Percentiles rank a stretch among this genome's conserved stretches.
Evolutionary conservation across 371 early-diverging fungal species (phyloP).

Genomic region (Syncephalastrum contaminatum): DNA sequence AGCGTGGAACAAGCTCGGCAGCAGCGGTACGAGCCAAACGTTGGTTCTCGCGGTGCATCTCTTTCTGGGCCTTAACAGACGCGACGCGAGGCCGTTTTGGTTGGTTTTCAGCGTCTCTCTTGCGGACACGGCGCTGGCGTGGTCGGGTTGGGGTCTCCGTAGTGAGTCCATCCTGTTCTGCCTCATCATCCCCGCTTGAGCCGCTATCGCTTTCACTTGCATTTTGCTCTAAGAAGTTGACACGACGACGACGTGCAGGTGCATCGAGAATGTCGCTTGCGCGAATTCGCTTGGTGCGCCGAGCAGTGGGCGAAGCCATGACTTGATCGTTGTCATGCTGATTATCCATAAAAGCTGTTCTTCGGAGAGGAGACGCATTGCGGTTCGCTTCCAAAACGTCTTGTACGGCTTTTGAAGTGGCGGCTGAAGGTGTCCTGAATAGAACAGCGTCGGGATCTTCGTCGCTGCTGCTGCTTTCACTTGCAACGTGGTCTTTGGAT

Average conservation of each 20-base stretch:
- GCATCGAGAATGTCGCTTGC: too few species aligned
- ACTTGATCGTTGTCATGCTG: too few species aligned
- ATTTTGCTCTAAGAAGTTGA: background rate
- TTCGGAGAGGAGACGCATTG: background rate
- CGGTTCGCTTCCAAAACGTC: background rate
- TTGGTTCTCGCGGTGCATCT: slow-evolving; percentile 25
- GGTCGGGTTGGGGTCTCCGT: slow-evolving; percentile 1
- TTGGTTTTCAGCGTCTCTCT: background rate
- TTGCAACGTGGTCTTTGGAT: background rate
- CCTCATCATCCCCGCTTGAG: slow-evolving; percentile 2
- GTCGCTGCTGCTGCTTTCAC: slow-evolving; percentile 6
- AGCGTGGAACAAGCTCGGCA: slow-evolving; percentile 15
- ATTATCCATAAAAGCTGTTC: too few species aligned
- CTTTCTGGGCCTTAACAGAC: slow-evolving; percentile 18
- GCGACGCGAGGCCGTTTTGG: background rate
- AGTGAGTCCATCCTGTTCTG: background rate
- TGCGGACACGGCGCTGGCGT: slow-evolving; percentile 1
- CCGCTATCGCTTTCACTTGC: background rate
- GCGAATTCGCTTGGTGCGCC: too few species aligned
- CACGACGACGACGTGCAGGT: too few species aligned
- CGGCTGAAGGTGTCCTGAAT: slow-evolving; percentile 17
- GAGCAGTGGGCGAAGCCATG: too few species aligned
- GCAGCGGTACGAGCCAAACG: slow-evolving; percentile 16
- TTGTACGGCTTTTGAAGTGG: slow-evolving; percentile 14
- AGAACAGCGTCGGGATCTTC: slow-evolving; percentile 15